Evolutionary conservation across 192 early-diverging fungal genomes (phyloP).

Genomic region (Entophlyctis luteolus): DNA sequence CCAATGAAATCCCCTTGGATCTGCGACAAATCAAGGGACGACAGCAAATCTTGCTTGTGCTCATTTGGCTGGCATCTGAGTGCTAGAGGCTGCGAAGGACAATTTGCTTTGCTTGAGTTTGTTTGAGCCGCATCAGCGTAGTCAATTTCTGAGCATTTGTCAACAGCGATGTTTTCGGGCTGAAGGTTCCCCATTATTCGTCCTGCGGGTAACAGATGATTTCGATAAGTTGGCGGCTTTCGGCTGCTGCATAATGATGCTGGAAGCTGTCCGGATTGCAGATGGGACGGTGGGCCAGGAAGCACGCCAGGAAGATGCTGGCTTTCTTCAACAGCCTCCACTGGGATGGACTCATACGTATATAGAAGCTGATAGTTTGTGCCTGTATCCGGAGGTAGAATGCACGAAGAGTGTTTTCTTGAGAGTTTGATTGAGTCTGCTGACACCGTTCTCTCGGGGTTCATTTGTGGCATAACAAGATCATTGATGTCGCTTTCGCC

Average conservation of each 20-base stretch:
- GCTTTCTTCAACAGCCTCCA: neutral
- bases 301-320: too few species aligned
- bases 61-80: neutral
- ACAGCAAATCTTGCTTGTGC: neutral
- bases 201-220: neutral
- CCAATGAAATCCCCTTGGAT: neutral
- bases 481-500: too few species aligned
- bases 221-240: too few species aligned
- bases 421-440: neutral
- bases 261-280: too few species aligned
- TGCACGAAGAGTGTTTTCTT: neutral
- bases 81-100: neutral
- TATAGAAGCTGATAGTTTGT: slow-evolving; percentile 12
- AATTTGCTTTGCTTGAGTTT: neutral
- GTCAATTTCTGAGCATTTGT: neutral
- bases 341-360: slow-evolving; percentile 13
- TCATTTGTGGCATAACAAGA: neutral
- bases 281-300: too few species aligned
- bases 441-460: neutral
- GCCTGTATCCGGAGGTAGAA: slow-evolving; percentile 11
- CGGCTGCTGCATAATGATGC: too few species aligned
- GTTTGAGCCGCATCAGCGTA: too few species aligned
- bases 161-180: neutral
- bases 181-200: neutral
- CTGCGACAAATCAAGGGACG: neutral